Evolutionary conservation across 2,329 filamentous ascomycete genomes (phyloP), one percentile per base, ranked within the genome.

Genomic region (Pestalotiopsis sp.): DNA sequence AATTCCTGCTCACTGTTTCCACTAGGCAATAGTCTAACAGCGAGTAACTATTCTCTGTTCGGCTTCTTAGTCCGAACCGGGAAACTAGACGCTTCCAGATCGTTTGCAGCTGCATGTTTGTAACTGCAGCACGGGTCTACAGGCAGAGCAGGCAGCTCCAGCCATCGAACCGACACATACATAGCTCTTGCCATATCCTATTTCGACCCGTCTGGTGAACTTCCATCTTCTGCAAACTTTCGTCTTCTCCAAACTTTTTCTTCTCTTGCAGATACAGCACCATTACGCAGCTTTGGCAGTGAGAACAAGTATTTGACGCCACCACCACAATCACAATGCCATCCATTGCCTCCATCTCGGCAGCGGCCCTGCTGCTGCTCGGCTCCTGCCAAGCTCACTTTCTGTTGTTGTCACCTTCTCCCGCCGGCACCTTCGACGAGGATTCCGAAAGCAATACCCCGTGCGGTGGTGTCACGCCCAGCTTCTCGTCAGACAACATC

Each of bases 401-500:
- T 81, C 78, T 80, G 40, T 80, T 91, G 75, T 76, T 81, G 69
- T 83, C 76, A 80, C 89, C 79, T 62, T 70, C 71, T 1, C 79
- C 84, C 41, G 81, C 88, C 68, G 86, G 85, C 57, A 78, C 80
- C 73, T 82, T 84, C 70, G 78, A 85, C 69, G 85, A 86, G 61
- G 80, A 84, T 45, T 77, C 82, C 38, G 81, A 87, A 69, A 76
- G 68, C 73, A 78, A 76, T 4, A 80, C 75, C 0, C 89, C 88
- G 31, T 91, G 89, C 77, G 89, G 89, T 70, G 85, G 87, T 71
- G 84, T 84, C 75, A 79, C 80, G 0, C 80, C 85, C 40, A 80
- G 85, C 71, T 83, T 87, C 66, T 72, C 72, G 7, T 59, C 72
- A 3, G 72, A 77, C 71, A 80, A 80, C 61, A 72, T 80, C 27